Percentiles rank a stretch among this genome's conserved stretches.
These are phyloP conservation scores for Hyaloscypha variabilis DNA, from an alignment of 495 filamentous ascomycete genomes.

Conservation along the genomic window DNA sequence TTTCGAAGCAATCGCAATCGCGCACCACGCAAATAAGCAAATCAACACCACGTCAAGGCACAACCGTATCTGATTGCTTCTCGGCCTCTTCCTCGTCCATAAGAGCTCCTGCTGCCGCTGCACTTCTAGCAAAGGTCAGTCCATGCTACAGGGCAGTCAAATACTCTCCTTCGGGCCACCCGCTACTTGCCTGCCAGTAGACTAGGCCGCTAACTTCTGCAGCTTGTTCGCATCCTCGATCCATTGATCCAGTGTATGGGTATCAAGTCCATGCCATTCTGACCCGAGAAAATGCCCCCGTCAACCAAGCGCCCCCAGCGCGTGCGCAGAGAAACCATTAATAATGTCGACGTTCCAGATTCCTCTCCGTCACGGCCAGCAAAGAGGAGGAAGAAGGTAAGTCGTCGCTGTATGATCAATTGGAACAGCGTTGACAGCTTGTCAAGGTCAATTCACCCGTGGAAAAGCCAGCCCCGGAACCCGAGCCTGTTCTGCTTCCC, in stretches of 20 bases:
- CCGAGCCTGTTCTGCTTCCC: slow-evolving; percentile 23
- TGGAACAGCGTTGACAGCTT: slow-evolving; percentile 33
- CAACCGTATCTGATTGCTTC: slow-evolving; percentile 13
- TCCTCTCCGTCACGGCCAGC: slow-evolving; percentile 74
- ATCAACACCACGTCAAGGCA: slow-evolving; percentile 15
- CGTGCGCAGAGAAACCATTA: slow-evolving; percentile 52
- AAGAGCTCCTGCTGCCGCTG: not conserved
- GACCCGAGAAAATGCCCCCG: slow-evolving; percentile 43
- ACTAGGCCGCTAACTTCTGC: not conserved
- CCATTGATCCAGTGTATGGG: not conserved
- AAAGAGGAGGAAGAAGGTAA: slow-evolving; percentile 77
- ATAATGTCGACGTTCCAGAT: slow-evolving; percentile 55
- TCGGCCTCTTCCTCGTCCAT: not conserved
- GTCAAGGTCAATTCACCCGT: slow-evolving; percentile 3
- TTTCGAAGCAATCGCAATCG: slow-evolving; percentile 3
- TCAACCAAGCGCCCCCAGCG: slow-evolving; percentile 51
- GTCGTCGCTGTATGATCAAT: slow-evolving; percentile 10
- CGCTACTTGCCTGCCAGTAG: not conserved
- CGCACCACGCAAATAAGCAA: slow-evolving; percentile 13
- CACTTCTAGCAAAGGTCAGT: slow-evolving; percentile 1
- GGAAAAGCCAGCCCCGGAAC: slow-evolving; percentile 11
- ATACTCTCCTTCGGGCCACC: not conserved
- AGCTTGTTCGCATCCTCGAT: not conserved
- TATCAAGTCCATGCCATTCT: not conserved
- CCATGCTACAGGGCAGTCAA: slow-evolving; percentile 9